phyloP scores from a whole-genome alignment of 345 rosid genomes.

The Gossypium sturtianum region DNA sequence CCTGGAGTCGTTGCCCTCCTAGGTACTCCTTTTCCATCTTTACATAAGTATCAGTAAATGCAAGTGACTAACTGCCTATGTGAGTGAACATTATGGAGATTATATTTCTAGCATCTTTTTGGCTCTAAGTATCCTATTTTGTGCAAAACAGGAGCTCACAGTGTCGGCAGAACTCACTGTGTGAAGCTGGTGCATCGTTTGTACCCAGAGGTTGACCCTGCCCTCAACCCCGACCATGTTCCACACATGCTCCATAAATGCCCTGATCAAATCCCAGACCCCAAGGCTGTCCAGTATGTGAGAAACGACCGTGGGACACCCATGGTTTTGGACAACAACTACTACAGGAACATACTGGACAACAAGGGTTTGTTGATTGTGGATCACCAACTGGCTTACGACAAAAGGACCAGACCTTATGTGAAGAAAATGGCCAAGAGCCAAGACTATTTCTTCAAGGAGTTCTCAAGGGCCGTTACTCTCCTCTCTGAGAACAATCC shows the following conservation, averaged over 20 bases:
- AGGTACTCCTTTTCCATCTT: constrained; percentile 23
- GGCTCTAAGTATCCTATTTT: neutral
- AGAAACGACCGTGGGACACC: constrained; percentile 96
- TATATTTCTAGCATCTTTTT: neutral
- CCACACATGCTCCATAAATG: constrained; percentile 90
- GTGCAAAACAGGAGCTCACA: constrained; percentile 60
- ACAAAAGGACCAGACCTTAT: constrained; percentile 77
- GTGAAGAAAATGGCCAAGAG: constrained; percentile 96
- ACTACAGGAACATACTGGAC: constrained; percentile 91
- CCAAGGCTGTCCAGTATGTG: constrained; percentile 90
- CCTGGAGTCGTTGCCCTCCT: constrained; percentile 79
- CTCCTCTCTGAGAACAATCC: constrained; percentile 91
- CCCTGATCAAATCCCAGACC: constrained; percentile 93
- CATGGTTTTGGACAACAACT: constrained; percentile 88
- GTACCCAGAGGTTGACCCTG: constrained; percentile 85
- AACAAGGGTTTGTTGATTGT: constrained; percentile 82
- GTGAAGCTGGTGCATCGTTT: constrained; percentile 86
- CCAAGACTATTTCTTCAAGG: constrained; percentile 88
- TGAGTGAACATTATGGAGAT: neutral
- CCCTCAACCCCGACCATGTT: constrained; percentile 73
- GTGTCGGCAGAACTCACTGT: constrained; percentile 95
- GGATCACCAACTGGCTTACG: constrained; percentile 86
- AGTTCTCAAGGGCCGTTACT: constrained; percentile 79
- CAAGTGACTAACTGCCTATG: neutral
- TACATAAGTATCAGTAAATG: neutral